phyloP scores from a whole-genome alignment of 306 rosid species.

The Lathyrus tuberosus region DNA sequence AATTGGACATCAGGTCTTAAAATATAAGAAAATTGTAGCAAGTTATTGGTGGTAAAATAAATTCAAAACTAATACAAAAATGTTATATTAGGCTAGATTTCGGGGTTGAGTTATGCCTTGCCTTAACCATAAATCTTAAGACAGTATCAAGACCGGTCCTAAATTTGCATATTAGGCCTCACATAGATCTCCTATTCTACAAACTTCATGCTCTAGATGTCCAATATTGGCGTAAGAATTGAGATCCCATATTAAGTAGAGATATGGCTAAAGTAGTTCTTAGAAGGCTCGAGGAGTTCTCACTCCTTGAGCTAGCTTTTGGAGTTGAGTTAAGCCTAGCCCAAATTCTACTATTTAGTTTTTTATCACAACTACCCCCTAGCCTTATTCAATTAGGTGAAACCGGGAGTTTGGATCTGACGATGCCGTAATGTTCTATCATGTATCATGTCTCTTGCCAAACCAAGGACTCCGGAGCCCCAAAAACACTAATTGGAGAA shows the following conservation, averaged over 20 bases:
- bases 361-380: background rate
- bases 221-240: background rate
- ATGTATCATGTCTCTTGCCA: constrained; percentile 2
- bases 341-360: background rate
- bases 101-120: background rate
- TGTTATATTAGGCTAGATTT: background rate
- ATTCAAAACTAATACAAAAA: background rate
- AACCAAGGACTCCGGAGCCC: background rate
- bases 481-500: constrained; percentile 9
- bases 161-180: background rate
- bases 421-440: background rate
- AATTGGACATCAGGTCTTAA: background rate
- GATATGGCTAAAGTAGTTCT: background rate
- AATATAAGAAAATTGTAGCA: background rate
- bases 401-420: background rate
- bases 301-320: constrained; percentile 1
- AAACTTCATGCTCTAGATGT: background rate
- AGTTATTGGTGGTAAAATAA: constrained; percentile 2
- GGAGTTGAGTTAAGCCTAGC: background rate
- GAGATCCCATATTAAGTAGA: background rate
- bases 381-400: background rate
- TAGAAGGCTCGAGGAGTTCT: background rate
- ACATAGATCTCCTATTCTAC: background rate
- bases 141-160: background rate
- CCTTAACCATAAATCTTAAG: background rate